Conservation (phyloP, 2,329 filamentous ascomycete genomes). For the Drechmeria coniospora region DNA sequence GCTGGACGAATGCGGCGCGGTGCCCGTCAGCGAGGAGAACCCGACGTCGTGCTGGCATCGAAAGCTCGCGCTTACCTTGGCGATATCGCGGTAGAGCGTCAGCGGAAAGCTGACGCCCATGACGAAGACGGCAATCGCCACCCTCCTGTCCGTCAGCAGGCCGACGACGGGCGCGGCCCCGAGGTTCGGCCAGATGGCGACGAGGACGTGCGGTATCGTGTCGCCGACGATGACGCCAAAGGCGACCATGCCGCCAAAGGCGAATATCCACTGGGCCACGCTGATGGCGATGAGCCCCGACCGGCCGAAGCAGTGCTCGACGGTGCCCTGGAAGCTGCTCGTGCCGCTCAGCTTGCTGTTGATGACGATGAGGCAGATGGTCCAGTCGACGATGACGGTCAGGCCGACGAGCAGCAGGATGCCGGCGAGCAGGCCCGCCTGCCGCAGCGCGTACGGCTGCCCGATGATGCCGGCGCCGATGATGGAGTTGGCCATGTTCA, state of each 20-base stretch:
- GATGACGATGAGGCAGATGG: constrained; percentile 88
- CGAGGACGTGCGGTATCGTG: constrained; percentile 80
- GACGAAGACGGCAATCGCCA: constrained; percentile 77
- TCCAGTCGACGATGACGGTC: constrained; percentile 88
- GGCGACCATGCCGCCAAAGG: constrained; percentile 96
- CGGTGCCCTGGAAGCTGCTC: constrained; percentile 87
- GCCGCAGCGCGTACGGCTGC: constrained; percentile 89
- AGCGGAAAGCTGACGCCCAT: constrained; percentile 79
- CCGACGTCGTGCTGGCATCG: not conserved
- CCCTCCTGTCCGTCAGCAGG: constrained; percentile 65
- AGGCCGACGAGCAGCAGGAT: constrained; percentile 62
- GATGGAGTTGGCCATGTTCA: constrained; percentile 99
- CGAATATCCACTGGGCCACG: constrained; percentile 93
- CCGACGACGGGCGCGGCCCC: constrained; percentile 60
- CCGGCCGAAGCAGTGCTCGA: constrained; percentile 87
- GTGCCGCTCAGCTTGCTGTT: constrained; percentile 94
- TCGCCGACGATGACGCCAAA: constrained; percentile 97
- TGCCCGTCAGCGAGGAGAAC: not conserved
- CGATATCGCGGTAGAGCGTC: constrained; percentile 89
- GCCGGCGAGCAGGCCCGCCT: constrained; percentile 75
- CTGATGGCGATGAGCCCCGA: constrained; percentile 76
- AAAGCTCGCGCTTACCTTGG: constrained; percentile 49
- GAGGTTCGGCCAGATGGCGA: constrained; percentile 66
- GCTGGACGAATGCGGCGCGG: constrained; percentile 34
- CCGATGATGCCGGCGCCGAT: constrained; percentile 66